phyloP scores from a whole-genome alignment of 306 rosid species.

The Amphicarpaea edgeworthii region DNA sequence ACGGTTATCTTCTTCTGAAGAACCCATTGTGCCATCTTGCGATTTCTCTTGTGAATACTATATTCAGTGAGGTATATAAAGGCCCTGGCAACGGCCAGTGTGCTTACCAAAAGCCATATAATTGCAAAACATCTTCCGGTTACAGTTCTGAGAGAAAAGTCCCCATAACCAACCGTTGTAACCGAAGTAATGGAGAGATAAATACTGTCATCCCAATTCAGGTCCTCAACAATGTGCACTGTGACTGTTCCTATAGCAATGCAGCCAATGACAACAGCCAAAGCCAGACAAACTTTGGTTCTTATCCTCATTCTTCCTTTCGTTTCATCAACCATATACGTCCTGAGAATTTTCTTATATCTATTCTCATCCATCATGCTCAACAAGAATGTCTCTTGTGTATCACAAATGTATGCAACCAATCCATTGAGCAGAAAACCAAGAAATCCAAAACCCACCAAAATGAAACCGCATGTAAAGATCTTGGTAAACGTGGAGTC shows the following conservation, averaged over 20 bases:
- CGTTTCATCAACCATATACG: constrained; percentile 65
- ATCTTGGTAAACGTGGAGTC: constrained; percentile 64
- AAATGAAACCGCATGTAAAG: constrained; percentile 65
- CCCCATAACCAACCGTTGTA: constrained; percentile 83
- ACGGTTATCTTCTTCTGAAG: constrained; percentile 75
- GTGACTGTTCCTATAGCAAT: constrained; percentile 64
- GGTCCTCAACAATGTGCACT: constrained; percentile 56
- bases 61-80: constrained; percentile 74
- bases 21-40: constrained; percentile 61
- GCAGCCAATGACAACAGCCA: constrained; percentile 60
- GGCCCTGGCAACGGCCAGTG: constrained; percentile 73
- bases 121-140: constrained; percentile 73
- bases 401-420: constrained; percentile 70
- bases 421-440: constrained; percentile 66
- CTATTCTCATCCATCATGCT: constrained; percentile 59
- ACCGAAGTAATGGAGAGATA: constrained; percentile 77
- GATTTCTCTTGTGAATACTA: constrained; percentile 70
- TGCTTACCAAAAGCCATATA: constrained; percentile 73
- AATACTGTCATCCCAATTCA: constrained; percentile 64
- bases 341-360: constrained; percentile 52
- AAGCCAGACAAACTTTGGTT: constrained; percentile 64
- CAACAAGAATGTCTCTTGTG: constrained; percentile 64
- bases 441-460: constrained; percentile 71
- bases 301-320: constrained; percentile 84
- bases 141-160: constrained; percentile 58